Base-by-base conservation (phyloP, 768 basidiomycete species). In the Guyanaporus albipodus region DNA sequence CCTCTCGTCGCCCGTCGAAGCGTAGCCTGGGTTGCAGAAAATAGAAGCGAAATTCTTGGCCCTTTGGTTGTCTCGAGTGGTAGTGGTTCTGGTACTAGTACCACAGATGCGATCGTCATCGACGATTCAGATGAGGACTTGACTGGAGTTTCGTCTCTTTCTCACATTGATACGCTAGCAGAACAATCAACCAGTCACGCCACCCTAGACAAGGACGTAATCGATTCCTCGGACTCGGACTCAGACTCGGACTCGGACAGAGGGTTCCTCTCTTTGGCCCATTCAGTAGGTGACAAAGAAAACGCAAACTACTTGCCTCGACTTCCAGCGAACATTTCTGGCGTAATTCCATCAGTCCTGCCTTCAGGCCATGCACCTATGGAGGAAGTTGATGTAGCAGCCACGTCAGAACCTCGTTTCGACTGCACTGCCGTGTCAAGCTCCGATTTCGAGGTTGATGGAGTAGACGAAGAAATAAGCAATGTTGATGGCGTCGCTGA, bases 41-140 rank as follows among this genome's bases (percentile, higher is more conserved):
- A 24, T 19, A 4, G 21, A 27, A 31, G 33, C 26, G 34, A 40
- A 44, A 46, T 46, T 7, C 12, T 7, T 26, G 37, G 21, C 10
- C 10, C 31, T 24, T 19, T 37, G 8, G 7, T 24, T 11, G 38
- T 50, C 27, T 28, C 33, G 15, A 41, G 21, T 8, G n/a, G 18
- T n/a, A 12, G 28, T 23, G 48, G 38, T 38, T 49, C 40, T 4
- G 55, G 63, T 23, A 34, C 32, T 21, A 57, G 40, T 4, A 35
- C 43, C 7, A 42, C 46, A 50, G 40, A 60, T 7, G 63, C 56
- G 37, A 63, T 65, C 27, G 6, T 52, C 41, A 48, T 58, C 38
- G 49, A n/a, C n/a, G n/a, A 58, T 44, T 54, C 50, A 23, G 61
- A 61, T 28, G 48, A 64, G 34, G 54, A 49, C 41, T 21, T 32